phyloP scores from a whole-genome alignment of 164 flowering plant species.

The Dillenia suffruticosa region DNA sequence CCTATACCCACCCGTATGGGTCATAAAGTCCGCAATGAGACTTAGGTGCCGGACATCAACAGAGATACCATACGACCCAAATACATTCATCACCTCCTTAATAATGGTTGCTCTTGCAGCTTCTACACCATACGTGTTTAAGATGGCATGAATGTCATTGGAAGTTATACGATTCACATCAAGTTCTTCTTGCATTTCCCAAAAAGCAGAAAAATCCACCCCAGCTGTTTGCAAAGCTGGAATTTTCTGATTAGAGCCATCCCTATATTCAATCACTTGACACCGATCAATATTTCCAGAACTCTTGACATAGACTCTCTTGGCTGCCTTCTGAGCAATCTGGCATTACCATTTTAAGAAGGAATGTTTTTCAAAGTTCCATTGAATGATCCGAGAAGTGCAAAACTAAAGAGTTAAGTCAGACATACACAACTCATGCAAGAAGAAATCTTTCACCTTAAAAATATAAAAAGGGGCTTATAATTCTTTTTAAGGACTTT shows the following conservation, averaged over 20 bases:
- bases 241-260: constrained; percentile 19
- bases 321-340: constrained; percentile 78
- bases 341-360: constrained; percentile 22
- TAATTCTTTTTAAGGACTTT: too few species aligned
- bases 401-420: too few species aligned
- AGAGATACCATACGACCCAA: constrained; percentile 56
- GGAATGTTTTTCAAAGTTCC: not conserved
- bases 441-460: too few species aligned
- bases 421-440: too few species aligned
- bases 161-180: constrained; percentile 55
- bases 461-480: too few species aligned
- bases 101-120: constrained; percentile 86
- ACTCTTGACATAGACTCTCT: constrained; percentile 59
- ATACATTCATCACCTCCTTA: constrained; percentile 58
- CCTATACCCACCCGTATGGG: constrained; percentile 67
- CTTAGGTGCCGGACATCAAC: constrained; percentile 67
- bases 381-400: too few species aligned
- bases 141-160: constrained; percentile 66
- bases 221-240: constrained; percentile 69
- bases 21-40: constrained; percentile 90
- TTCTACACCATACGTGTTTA: constrained; percentile 82
- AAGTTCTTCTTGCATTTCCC: constrained; percentile 69
- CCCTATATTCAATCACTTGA: constrained; percentile 32
- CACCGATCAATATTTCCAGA: constrained; percentile 63
- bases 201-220: constrained; percentile 57